Evolutionary conservation across 2,329 filamentous ascomycete species (phyloP).

Genomic region (Cladophialophora bantiana): DNA sequence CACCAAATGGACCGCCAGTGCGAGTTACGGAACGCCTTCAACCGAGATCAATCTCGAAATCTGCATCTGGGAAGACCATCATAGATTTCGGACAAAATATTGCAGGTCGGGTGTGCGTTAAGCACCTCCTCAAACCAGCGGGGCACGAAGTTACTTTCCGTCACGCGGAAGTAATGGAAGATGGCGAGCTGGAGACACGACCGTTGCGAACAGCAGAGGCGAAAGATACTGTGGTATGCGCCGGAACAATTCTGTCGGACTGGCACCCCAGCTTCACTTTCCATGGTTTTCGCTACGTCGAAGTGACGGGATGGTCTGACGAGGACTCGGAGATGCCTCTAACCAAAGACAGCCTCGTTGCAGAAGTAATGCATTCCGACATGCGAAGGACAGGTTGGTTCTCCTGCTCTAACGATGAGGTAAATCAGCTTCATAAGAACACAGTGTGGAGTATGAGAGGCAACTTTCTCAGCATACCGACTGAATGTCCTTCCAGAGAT

Average conservation of each 20-base stretch:
- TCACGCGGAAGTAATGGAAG: constrained; percentile 64
- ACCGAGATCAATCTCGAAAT: constrained; percentile 43
- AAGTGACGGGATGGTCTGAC: constrained; percentile 55
- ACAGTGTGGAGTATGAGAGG: constrained; percentile 64
- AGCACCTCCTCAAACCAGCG: constrained; percentile 26
- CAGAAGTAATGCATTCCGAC: constrained; percentile 60
- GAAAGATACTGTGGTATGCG: constrained; percentile 51
- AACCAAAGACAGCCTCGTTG: constrained; percentile 42
- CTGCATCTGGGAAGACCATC: constrained; percentile 56
- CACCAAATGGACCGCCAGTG: constrained; percentile 56
- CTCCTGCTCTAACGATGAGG: constrained; percentile 57
- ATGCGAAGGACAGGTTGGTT: constrained; percentile 60
- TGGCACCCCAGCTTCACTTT: constrained; percentile 62
- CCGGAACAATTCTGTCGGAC: constrained; percentile 40
- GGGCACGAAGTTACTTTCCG: constrained; percentile 49
- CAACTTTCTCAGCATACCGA: constrained; percentile 65
- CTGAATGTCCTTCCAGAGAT: constrained; percentile 65
- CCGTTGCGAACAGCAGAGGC: constrained; percentile 56
- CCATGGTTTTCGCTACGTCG: constrained; percentile 61
- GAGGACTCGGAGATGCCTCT: constrained; percentile 10
- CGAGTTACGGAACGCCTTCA: constrained; percentile 45
- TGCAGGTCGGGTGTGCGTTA: constrained; percentile 58
- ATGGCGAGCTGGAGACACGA: constrained; percentile 51
- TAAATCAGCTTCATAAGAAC: constrained; percentile 65
- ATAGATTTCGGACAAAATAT: constrained; percentile 67